Evolutionary conservation across 306 rosid genomes (phyloP).

Genomic region (Inga laurina): DNA sequence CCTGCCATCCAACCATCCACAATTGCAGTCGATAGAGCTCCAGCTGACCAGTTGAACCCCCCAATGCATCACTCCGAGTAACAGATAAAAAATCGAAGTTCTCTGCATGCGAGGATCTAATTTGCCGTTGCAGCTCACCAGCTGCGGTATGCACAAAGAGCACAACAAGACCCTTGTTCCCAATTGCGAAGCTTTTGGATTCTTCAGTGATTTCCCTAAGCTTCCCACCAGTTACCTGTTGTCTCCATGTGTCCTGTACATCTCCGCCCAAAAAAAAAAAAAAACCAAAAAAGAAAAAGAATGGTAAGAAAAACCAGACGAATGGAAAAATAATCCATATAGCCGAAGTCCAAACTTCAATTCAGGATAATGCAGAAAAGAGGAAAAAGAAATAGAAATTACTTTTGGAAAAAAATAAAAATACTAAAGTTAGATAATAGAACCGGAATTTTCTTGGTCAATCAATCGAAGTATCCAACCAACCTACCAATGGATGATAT

Average conservation of each 20-base stretch:
- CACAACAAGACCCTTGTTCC: slow-evolving; percentile 89
- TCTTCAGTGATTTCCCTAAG: slow-evolving; percentile 76
- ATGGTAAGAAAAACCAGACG: too few species aligned
- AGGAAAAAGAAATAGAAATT: not conserved
- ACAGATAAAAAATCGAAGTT: slow-evolving; percentile 78
- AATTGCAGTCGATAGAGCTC: slow-evolving; percentile 97
- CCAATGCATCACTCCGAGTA: slow-evolving; percentile 68
- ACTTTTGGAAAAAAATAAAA: not conserved
- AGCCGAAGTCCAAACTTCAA: slow-evolving; percentile 8
- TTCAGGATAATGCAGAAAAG: not conserved
- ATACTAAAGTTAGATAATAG: not conserved
- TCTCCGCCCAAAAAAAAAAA: too few species aligned
- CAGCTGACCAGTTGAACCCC: slow-evolving; percentile 91
- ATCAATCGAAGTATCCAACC: not conserved
- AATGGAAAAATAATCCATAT: slow-evolving; percentile 15
- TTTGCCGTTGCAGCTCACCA: slow-evolving; percentile 95
- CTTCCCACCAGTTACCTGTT: slow-evolving; percentile 94
- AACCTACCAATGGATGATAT: not conserved
- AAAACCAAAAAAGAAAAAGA: too few species aligned
- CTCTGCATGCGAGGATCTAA: slow-evolving; percentile 92
- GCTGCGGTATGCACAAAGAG: slow-evolving; percentile 97
- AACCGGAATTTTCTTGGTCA: not conserved
- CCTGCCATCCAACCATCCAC: slow-evolving; percentile 99
- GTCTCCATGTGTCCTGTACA: slow-evolving; percentile 78
- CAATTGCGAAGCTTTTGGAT: slow-evolving; percentile 81